Base-by-base conservation (phyloP, 2,329 filamentous ascomycete genomes). In the Monosporascus cannonballus region DNA sequence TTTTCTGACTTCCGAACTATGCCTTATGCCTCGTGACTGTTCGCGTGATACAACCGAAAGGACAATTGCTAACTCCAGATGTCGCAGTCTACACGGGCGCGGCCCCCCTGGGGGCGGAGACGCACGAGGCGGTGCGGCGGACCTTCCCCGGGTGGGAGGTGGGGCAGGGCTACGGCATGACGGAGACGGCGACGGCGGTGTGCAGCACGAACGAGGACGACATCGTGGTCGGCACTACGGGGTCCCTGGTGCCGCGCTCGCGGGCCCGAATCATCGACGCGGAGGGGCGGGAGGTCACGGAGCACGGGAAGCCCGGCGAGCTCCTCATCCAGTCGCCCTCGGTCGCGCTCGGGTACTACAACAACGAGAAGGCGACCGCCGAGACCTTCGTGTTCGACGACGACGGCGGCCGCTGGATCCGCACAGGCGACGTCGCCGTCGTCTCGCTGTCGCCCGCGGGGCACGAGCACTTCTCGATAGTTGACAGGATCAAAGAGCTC, bases 361-460 rank as follows among this genome's bases (percentile, higher is more conserved):
- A 95, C 71, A 96, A 96, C 64, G 84, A 88, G 45, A 86, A 88
- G 63, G 90, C 92, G 3, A 95, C 85, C 20, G 76, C 80, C 49
- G 90, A 95, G 66, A 94, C 91, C 0, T 96, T 90, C 63, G 64
- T 85, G 0, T 73, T 71, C 56, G 77, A 85, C 49, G 76, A 84
- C 1, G 85, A 91, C 58, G 84, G 84, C 9, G 84, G 84, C 9
- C 72, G 84, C 57, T 94, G 90, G 83, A 83, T 96, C 77, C 81
- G 81, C 41, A 96, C 92, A 0, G 92, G 92, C 6, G 92, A 96
- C 62, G 89, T 95, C 67, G 90, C 87, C 0, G 74, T 93, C 3
- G 73, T 95, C 11, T 77, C 79, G 2, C 78, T 81, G 62, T 75
- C 82, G 7, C 77, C 81, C 0, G 73, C 76, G 2, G 90, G 89